Conservation (phyloP, 805 yeast genomes). For the Pichia manshurica region DNA sequence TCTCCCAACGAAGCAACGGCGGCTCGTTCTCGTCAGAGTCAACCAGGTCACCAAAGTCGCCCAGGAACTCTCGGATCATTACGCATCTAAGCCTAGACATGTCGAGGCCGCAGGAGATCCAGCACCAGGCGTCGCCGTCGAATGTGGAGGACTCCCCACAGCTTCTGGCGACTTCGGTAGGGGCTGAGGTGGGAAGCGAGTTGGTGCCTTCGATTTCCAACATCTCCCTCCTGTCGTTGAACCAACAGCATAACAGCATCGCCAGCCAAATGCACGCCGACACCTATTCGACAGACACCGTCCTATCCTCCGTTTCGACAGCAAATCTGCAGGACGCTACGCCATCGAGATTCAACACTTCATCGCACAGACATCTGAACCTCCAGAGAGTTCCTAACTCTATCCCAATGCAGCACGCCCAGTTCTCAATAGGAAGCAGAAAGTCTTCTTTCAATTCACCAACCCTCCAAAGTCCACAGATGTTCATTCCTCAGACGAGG, state of each 20-base stretch:
- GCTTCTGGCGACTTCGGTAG: conserved; percentile 33
- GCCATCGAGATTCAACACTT: neutral
- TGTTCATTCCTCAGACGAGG: neutral
- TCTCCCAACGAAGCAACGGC: neutral
- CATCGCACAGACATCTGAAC: conserved; percentile 5
- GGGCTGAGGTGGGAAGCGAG: conserved; percentile 28
- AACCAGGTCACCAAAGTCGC: neutral
- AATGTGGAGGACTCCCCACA: conserved; percentile 23
- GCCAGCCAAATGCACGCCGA: neutral
- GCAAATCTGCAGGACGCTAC: neutral
- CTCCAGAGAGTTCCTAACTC: conserved; percentile 6
- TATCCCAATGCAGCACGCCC: conserved; percentile 2
- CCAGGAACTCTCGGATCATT: neutral
- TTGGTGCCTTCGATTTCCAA: conserved; percentile 33
- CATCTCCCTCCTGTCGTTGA: conserved; percentile 32
- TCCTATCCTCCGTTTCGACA: neutral
- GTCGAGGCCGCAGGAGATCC: neutral
- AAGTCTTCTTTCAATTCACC: conserved; percentile 17
- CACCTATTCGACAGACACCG: neutral
- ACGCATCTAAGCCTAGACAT: conserved; percentile 2
- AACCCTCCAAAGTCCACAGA: conserved; percentile 6
- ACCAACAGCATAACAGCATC: conserved; percentile 17
- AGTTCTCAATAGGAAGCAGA: conserved; percentile 10
- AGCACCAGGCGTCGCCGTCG: neutral
- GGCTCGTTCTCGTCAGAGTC: conserved; percentile 6